These are phyloP conservation scores for Chalciporus sphaerocephalus DNA, from an alignment of 768 basidiomycete genomes.

Conservation along the genomic window DNA sequence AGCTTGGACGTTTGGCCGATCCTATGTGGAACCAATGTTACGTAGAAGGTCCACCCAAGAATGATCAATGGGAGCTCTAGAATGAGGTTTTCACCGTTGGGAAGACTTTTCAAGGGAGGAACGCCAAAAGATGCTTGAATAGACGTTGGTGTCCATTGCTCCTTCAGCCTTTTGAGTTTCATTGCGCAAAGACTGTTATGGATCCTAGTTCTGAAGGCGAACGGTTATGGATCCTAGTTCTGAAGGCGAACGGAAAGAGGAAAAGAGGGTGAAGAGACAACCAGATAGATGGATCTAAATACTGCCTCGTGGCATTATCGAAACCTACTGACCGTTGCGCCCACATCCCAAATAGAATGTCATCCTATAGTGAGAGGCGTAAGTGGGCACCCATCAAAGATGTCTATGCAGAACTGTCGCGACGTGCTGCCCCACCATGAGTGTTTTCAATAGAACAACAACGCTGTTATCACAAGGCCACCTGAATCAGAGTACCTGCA, in stretches of 20 bases:
- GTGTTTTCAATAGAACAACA: no score
- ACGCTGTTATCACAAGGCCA: no score
- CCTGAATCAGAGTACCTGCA: no score
- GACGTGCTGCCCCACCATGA: no score
- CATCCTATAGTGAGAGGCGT: neutral
- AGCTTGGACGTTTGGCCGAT: neutral
- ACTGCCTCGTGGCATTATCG: neutral
- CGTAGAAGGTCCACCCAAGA: conserved; percentile 15
- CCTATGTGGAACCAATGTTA: conserved; percentile 8
- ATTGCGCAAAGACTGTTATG: neutral
- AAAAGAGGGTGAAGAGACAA: no score
- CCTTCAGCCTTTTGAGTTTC: conserved; percentile 6
- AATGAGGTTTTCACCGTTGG: neutral
- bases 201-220: no score
- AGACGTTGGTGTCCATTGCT: conserved; percentile 12
- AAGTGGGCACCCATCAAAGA: neutral
- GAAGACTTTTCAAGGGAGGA: neutral
- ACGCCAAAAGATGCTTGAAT: neutral
- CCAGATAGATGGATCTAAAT: neutral
- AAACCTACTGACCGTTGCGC: neutral
- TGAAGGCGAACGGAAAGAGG: no score
- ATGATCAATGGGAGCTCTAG: conserved; percentile 7
- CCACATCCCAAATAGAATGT: neutral
- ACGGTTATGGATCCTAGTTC: no score
- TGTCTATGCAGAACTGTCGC: no score